Evolutionary conservation across 2,329 filamentous ascomycete genomes (phyloP).

Genomic region (Ilyonectria sp.): DNA sequence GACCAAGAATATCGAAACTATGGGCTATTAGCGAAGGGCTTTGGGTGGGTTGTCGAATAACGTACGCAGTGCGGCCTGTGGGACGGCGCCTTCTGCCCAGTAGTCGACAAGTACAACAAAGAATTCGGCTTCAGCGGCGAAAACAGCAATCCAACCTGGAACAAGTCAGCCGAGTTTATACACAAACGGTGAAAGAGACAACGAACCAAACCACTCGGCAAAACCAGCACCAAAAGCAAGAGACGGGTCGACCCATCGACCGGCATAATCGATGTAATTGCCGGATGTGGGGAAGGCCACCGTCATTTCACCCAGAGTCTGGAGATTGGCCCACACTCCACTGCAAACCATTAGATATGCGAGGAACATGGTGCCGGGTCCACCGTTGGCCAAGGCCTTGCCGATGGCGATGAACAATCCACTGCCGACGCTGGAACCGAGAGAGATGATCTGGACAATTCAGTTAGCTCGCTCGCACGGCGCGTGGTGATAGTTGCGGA

Average conservation of each 20-base stretch:
- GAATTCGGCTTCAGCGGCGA: conserved; percentile 37
- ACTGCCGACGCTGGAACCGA: conserved; percentile 39
- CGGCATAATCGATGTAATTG: conserved; percentile 41
- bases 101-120: conserved; percentile 31
- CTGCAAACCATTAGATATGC: conserved; percentile 37
- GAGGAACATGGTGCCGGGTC: conserved; percentile 40
- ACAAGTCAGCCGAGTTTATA: background rate
- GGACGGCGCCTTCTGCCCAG: conserved; percentile 32
- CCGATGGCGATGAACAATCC: conserved; percentile 40
- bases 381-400: conserved; percentile 37
- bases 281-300: conserved; percentile 39
- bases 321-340: conserved; percentile 39
- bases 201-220: conserved; percentile 41
- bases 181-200: background rate
- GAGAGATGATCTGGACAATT: conserved; percentile 32
- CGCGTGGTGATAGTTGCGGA: background rate
- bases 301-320: conserved; percentile 39
- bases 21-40: background rate
- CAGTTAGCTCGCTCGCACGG: background rate
- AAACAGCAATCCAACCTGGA: conserved; percentile 38
- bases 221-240: conserved; percentile 42
- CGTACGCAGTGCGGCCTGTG: conserved; percentile 27
- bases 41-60: background rate
- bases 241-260: conserved; percentile 39
- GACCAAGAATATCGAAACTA: conserved; percentile 35